A percentile compares a stretch with the other conserved stretches of the same genome.
Evolutionary conservation across 202 grass and related monocot species (phyloP).

Genomic region (Bolboschoenoplectus hybrid): DNA sequence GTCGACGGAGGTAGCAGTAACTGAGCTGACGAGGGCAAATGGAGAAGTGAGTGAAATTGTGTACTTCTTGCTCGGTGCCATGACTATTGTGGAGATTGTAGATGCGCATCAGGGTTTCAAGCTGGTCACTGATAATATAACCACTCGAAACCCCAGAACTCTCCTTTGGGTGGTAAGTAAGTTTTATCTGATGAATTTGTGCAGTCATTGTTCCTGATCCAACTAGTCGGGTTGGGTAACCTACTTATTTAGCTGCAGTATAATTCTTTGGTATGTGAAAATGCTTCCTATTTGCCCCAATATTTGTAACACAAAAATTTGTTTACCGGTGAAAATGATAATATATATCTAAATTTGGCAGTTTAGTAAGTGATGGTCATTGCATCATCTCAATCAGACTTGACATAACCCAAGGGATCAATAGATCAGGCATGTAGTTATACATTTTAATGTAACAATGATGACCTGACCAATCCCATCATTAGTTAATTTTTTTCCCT

Average conservation of each 20-base stretch:
- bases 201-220: neutral
- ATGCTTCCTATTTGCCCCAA: neutral
- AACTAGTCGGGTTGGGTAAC: neutral
- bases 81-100: conserved; percentile 98
- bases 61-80: conserved; percentile 98
- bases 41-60: conserved; percentile 98
- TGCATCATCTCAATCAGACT: neutral
- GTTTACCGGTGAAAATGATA: neutral
- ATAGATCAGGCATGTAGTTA: conserved; percentile 4
- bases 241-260: neutral
- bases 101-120: conserved; percentile 99
- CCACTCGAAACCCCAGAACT: conserved; percentile 73
- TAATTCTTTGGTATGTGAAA: neutral
- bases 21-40: conserved; percentile 71
- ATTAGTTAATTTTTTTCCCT: neutral
- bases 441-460: neutral
- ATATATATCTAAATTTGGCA: neutral
- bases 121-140: conserved; percentile 95
- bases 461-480: neutral
- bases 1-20: conserved; percentile 79
- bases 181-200: conserved; percentile 38
- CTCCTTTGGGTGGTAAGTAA: conserved; percentile 99
- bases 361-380: neutral
- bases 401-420: neutral
- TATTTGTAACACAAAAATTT: neutral